Conservation (phyloP, 352 stramenopile species). For the Phytopythium boreale region DNA sequence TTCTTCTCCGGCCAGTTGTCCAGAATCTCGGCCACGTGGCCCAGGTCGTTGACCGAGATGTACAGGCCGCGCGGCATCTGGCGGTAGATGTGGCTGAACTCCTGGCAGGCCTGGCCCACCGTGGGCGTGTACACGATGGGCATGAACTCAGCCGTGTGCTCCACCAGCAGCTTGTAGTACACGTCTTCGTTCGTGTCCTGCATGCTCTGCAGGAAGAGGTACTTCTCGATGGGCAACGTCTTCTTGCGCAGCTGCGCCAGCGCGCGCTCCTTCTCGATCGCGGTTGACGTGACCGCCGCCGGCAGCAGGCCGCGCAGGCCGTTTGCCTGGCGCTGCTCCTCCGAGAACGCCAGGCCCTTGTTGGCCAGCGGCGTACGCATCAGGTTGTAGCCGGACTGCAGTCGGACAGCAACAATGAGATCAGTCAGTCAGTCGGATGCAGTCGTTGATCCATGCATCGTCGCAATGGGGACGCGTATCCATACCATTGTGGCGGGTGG, state of each 20-base stretch:
- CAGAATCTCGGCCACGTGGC: slow-evolving; percentile 86
- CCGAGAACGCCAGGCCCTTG: slow-evolving; percentile 93
- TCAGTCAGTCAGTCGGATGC: background rate
- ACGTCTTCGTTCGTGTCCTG: slow-evolving; percentile 89
- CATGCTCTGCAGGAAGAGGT: slow-evolving; percentile 91
- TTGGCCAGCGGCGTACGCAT: slow-evolving; percentile 89
- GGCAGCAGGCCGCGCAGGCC: slow-evolving; percentile 92
- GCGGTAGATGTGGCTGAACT: slow-evolving; percentile 91
- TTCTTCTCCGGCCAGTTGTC: slow-evolving; percentile 96
- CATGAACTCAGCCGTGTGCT: slow-evolving; percentile 91
- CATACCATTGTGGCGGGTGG: slow-evolving; percentile 5
- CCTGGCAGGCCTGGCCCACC: slow-evolving; percentile 90
- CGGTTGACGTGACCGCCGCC: slow-evolving; percentile 70
- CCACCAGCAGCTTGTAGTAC: slow-evolving; percentile 90
- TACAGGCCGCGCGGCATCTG: slow-evolving; percentile 91
- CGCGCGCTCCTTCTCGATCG: slow-evolving; percentile 88
- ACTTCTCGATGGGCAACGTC: slow-evolving; percentile 89
- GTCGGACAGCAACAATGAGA: background rate
- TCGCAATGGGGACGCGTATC: too few relatives aligned
- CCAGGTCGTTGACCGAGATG: slow-evolving; percentile 82
- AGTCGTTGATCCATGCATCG: too few relatives aligned
- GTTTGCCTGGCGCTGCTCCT: slow-evolving; percentile 84
- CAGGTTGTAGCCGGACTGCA: slow-evolving; percentile 43
- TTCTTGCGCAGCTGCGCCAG: slow-evolving; percentile 84
- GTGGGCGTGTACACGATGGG: slow-evolving; percentile 98